These are phyloP conservation scores for Cokeromyces recurvatus DNA, from an alignment of 371 early-diverging fungal species.

Conservation along the genomic window DNA sequence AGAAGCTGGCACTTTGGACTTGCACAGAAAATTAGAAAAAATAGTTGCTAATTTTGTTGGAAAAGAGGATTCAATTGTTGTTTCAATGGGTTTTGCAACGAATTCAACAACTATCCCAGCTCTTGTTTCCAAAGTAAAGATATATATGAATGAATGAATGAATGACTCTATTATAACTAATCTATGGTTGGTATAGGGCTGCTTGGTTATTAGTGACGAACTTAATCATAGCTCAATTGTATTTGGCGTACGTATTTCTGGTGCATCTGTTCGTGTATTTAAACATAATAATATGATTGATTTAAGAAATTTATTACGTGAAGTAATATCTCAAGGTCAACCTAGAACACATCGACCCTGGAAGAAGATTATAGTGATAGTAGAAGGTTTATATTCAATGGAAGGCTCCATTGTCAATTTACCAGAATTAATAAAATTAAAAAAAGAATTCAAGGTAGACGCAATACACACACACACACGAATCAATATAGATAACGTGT, in stretches of 20 bases:
- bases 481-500: too few species aligned
- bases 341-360: conserved; percentile 98
- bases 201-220: conserved; percentile 96
- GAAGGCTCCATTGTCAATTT: conserved; percentile 96
- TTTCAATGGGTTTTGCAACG: conserved; percentile 82
- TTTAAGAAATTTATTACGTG: conserved; percentile 83
- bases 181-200: conserved; percentile 86
- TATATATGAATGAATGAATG: not conserved
- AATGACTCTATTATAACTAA: not conserved
- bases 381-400: conserved; percentile 99
- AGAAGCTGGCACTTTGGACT: conserved; percentile 68
- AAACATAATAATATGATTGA: conserved; percentile 90
- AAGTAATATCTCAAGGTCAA: conserved; percentile 97
- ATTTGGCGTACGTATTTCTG: conserved; percentile 92
- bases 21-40: conserved; percentile 83
- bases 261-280: conserved; percentile 93
- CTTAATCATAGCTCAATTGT: conserved; percentile 98
- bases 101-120: conserved; percentile 96
- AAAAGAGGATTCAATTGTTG: conserved; percentile 39
- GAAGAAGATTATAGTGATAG: conserved; percentile 98
- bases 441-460: conserved; percentile 87
- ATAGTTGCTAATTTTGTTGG: conserved; percentile 87
- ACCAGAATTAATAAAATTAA: conserved; percentile 88
- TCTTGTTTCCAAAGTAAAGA: conserved; percentile 70
- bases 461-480: too few species aligned